Conservation (phyloP, 805 yeast species). For the Saccharomycopsis sp. region DNA sequence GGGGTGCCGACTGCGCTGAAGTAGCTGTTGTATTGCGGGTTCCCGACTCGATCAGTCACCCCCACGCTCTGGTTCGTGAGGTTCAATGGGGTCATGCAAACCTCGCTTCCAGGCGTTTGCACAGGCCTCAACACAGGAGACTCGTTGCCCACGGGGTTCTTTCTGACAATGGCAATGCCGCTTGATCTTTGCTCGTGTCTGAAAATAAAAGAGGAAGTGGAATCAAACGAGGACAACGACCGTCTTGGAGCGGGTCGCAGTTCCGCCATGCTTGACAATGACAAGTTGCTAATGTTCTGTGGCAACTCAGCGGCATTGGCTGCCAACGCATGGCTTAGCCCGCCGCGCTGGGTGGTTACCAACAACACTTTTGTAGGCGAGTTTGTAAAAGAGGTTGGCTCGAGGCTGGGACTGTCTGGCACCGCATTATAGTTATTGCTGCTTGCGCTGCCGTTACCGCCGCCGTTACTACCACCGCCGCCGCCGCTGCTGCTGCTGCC, state of each 20-base stretch:
- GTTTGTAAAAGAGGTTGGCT: conserved; percentile 11
- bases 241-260: neutral
- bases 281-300: conserved; percentile 16
- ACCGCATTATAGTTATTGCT: too few species aligned
- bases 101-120: conserved; percentile 21
- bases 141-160: conserved; percentile 6
- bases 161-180: neutral
- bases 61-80: conserved; percentile 2
- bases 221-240: too few species aligned
- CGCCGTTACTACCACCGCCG: too few species aligned
- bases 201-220: too few species aligned
- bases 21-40: too few species aligned
- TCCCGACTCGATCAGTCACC: too few species aligned
- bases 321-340: neutral
- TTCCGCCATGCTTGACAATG: conserved; percentile 11
- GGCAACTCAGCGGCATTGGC: conserved; percentile 4
- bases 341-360: neutral
- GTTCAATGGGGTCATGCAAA: conserved; percentile 20
- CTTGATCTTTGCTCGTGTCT: neutral
- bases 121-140: conserved; percentile 19
- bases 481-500: too few species aligned
- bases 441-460: too few species aligned
- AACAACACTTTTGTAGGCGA: conserved; percentile 12
- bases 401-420: conserved; percentile 18
- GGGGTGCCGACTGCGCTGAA: too few species aligned